These are phyloP conservation scores for Solanum aculeatissimum DNA, from an alignment of 305 asterid genomes.

Conservation along the genomic window DNA sequence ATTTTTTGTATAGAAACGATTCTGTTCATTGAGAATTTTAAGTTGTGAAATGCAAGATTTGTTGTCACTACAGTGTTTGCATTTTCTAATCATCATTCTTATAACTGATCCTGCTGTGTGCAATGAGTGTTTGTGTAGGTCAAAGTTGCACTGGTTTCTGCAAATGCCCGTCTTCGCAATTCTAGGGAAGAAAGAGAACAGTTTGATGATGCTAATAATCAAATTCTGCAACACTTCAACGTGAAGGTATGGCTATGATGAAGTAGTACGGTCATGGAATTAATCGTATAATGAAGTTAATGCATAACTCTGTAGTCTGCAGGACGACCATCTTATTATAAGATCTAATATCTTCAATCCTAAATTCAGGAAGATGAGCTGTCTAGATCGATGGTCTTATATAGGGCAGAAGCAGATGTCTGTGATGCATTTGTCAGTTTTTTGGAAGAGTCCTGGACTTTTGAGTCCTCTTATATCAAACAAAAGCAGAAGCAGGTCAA, in stretches of 20 bases:
- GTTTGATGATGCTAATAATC: slow-evolving; percentile 74
- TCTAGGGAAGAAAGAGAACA: slow-evolving; percentile 89
- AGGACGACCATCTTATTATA: not conserved
- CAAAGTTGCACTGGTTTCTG: slow-evolving; percentile 42
- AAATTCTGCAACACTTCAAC: slow-evolving; percentile 66
- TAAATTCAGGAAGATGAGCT: slow-evolving; percentile 76
- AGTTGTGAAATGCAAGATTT: not conserved
- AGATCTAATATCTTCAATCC: slow-evolving; percentile 4
- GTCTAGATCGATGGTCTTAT: slow-evolving; percentile 51
- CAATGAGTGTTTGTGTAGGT: slow-evolving; percentile 46
- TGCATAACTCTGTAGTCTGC: not conserved
- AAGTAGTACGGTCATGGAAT: not conserved
- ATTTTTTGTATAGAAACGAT: not conserved
- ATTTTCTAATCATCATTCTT: not conserved
- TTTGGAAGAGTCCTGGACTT: slow-evolving; percentile 51
- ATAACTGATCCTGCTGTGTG: slow-evolving; percentile 8
- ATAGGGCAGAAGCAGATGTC: slow-evolving; percentile 72
- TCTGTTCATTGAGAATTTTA: not conserved
- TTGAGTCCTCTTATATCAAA: slow-evolving; percentile 37
- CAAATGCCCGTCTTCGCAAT: slow-evolving; percentile 62
- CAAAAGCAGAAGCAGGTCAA: slow-evolving; percentile 45
- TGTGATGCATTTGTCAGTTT: slow-evolving; percentile 69
- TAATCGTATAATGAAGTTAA: not conserved
- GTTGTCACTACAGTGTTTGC: not conserved
- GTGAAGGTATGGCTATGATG: slow-evolving; percentile 34